A percentile compares a stretch with the other conserved stretches of the same genome.
These are phyloP conservation scores for Candida palmyrensis DNA, from an alignment of 805 yeast species.

Conservation along the genomic window DNA sequence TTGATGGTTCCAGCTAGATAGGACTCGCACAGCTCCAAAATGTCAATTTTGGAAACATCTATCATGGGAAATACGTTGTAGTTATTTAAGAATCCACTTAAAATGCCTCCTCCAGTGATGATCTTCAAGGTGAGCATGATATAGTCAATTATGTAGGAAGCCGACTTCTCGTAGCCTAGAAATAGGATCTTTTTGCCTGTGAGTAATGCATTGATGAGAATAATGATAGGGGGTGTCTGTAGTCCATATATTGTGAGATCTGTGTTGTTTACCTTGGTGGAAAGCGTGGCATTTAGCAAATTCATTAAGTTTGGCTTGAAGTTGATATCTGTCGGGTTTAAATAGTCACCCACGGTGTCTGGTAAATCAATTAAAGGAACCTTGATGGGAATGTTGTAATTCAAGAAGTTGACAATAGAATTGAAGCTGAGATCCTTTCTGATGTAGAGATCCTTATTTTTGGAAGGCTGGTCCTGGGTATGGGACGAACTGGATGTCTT, in stretches of 20 bases:
- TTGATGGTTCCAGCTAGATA: conserved; percentile 67
- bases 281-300: conserved; percentile 30
- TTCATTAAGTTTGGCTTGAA: conserved; percentile 34
- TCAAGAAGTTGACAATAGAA: conserved; percentile 30
- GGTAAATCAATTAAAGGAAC: conserved; percentile 39
- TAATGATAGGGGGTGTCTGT: conserved; percentile 43
- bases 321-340: conserved; percentile 41
- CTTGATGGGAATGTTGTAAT: conserved; percentile 41
- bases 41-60: conserved; percentile 55
- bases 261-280: conserved; percentile 30
- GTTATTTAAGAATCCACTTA: conserved; percentile 34
- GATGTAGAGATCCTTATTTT: conserved; percentile 31
- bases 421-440: conserved; percentile 41
- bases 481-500: neutral
- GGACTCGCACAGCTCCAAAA: conserved; percentile 34
- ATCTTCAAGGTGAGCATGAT: conserved; percentile 36
- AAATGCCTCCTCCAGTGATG: conserved; percentile 38
- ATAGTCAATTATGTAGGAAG: conserved; percentile 39
- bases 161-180: conserved; percentile 33
- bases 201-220: conserved; percentile 32
- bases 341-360: conserved; percentile 39
- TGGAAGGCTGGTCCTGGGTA: conserved; percentile 6
- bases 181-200: conserved; percentile 37
- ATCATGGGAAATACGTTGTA: conserved; percentile 51
- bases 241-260: conserved; percentile 51